Base-by-base conservation (phyloP, 345 rosid genomes). In the Gossypium arboreum region DNA sequence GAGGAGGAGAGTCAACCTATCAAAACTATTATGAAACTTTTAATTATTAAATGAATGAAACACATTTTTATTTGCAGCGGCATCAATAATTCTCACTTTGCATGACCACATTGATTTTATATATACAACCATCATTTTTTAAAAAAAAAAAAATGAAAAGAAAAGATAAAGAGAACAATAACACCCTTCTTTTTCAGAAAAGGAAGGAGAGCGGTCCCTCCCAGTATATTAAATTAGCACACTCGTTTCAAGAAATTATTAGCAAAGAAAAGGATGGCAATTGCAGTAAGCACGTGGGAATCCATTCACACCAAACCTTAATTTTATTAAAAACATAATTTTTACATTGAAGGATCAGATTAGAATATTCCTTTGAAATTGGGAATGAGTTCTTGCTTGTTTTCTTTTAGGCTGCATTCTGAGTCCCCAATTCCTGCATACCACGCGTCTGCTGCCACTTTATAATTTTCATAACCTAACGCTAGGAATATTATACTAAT, bases 61-160 rank as follows among this genome's bases (percentile, higher is more conserved):
- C 61, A 22, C 62, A 0, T 57, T 34, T 34, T 34, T 34, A 34
- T 34, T 34, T 34, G 7, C 41, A 34, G 7, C 39, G 39, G 39
- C 41, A 34, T 57, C 16, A 22, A 57, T 57, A 34, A 34, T 34
- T 34, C 41, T 57, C 61, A 57, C 61, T n/a, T 11, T 57, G 15
- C 61, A 57, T 12, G 34, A 22, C 9, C 62, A 55, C 59, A 18
- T 6, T 55, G 59, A 2, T 55, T 55, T 17, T n/a, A 54, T 54
- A 54, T n/a, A 54, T 54, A n/a, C 7, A 1, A 51, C 5, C 15
- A 17, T 51, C 54, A 50, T 2, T 50, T 50, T 20, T 20, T 20
- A 1, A 0, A 20, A 20, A 1, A 20, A 20, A 2, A 13, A 13
- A 13, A 50, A 0, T 3, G 0, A 3, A 29, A 3, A 3, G 0